A percentile compares a stretch with the other conserved stretches of the same genome.
Evolutionary conservation across 2,329 filamentous ascomycete genomes (phyloP).

Genomic region (Hypoxylon sp.): DNA sequence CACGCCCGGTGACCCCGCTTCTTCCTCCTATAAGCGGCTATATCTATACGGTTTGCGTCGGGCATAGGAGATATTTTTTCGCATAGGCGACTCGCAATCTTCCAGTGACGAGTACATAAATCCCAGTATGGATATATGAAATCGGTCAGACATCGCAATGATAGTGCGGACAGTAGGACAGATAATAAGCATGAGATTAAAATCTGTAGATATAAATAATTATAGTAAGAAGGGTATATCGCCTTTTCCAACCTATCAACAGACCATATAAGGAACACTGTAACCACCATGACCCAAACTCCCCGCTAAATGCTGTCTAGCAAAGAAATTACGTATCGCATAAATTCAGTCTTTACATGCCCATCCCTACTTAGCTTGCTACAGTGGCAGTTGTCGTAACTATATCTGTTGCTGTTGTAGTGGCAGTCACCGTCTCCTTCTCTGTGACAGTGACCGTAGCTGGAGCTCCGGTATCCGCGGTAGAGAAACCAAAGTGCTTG

Average conservation of each 20-base stretch:
- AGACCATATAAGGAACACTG: slow-evolving; percentile 9
- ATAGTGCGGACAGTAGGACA: background rate
- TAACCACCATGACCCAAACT: slow-evolving; percentile 26
- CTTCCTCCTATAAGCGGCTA: background rate
- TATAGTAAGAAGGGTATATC: slow-evolving; percentile 37
- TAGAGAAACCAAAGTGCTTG: slow-evolving; percentile 25
- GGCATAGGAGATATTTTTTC: slow-evolving; percentile 38
- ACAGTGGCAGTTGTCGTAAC: slow-evolving; percentile 40
- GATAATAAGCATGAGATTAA: slow-evolving; percentile 19
- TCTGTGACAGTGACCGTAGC: slow-evolving; percentile 47
- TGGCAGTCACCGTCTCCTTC: slow-evolving; percentile 44
- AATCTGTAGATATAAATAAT: slow-evolving; percentile 22
- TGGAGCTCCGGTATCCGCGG: slow-evolving; percentile 5
- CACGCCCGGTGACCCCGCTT: slow-evolving; percentile 33
- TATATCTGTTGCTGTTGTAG: slow-evolving; percentile 38
- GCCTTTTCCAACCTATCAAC: slow-evolving; percentile 16
- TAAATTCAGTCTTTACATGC: background rate
- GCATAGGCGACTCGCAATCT: background rate
- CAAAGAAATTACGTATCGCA: background rate
- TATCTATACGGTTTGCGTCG: slow-evolving; percentile 12
- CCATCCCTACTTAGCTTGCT: slow-evolving; percentile 4
- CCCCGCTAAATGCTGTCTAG: slow-evolving; percentile 28
- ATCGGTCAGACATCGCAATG: background rate
- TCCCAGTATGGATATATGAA: background rate
- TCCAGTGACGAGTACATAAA: background rate